phyloP scores from a whole-genome alignment of 139 green algal species.

The Choricystis sp. region DNA sequence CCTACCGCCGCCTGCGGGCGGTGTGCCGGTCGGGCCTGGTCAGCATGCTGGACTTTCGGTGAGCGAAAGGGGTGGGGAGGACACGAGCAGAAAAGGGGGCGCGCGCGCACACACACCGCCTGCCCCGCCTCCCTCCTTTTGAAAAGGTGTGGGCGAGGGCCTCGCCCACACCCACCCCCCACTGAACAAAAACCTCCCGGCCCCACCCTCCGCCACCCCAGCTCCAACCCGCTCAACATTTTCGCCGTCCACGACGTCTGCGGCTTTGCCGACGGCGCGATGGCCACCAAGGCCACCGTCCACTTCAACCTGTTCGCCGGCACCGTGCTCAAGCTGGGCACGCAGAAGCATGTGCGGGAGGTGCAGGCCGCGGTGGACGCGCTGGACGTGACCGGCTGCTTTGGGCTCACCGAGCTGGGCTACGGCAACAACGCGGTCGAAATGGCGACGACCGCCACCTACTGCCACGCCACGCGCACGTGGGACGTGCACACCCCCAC shows the following conservation, averaged over 20 bases:
- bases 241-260: slow-evolving; percentile 78
- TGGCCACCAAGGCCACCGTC: slow-evolving; percentile 78
- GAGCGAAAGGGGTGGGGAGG: no score
- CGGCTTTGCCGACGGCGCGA: slow-evolving; percentile 47
- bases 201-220: no score
- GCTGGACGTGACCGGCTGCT: slow-evolving; percentile 61
- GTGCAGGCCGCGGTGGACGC: slow-evolving; percentile 56
- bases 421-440: slow-evolving; percentile 88
- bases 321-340: slow-evolving; percentile 79
- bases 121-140: no score
- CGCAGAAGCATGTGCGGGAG: slow-evolving; percentile 45
- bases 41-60: slow-evolving; percentile 54
- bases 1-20: slow-evolving; percentile 42
- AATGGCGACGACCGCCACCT: slow-evolving; percentile 76
- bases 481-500: slow-evolving; percentile 61
- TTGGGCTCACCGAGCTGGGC: slow-evolving; percentile 82
- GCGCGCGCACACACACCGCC: no score
- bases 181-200: no score
- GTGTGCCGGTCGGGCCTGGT: slow-evolving; percentile 60
- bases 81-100: no score
- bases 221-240: slow-evolving; percentile 53
- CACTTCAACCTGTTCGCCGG: slow-evolving; percentile 86
- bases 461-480: slow-evolving; percentile 27
- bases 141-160: no score
- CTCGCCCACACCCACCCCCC: no score